Evolutionary conservation across 441 rosid species (phyloP).

Genomic region (Bruguiera hainesii): DNA sequence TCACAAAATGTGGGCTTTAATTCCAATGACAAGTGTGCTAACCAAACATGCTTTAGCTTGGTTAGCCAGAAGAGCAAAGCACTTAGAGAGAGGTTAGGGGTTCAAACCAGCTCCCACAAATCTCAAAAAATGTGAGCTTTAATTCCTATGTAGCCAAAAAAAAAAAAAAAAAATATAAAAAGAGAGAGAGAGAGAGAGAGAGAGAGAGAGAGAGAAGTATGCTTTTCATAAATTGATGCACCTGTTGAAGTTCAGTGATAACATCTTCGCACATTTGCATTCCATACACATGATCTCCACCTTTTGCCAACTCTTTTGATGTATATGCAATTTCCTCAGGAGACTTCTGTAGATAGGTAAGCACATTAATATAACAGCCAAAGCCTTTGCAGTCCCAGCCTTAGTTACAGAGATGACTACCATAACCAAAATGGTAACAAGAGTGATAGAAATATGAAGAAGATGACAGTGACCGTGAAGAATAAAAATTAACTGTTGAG

Average conservation of each 20-base stretch:
- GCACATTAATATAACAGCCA: conserved; percentile 21
- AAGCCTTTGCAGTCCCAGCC: conserved; percentile 2
- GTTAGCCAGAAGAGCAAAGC: too few relatives aligned
- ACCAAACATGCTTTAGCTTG: too few relatives aligned
- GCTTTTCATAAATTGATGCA: conserved; percentile 19
- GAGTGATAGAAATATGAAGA: not conserved
- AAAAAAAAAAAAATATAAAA: not conserved
- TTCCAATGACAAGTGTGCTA: too few relatives aligned
- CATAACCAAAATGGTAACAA: not conserved
- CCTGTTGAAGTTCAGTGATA: conserved; percentile 71
- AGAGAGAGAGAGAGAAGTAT: not conserved
- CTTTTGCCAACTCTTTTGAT: conserved; percentile 39
- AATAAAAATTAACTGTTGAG: not conserved
- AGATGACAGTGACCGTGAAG: not conserved
- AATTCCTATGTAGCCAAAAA: too few relatives aligned
- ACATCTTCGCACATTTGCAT: conserved; percentile 28
- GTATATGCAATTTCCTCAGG: conserved; percentile 38
- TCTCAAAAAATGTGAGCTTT: too few relatives aligned
- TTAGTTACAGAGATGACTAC: not conserved
- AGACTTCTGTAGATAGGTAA: conserved; percentile 40
- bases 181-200: too few relatives aligned
- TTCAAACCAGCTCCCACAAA: too few relatives aligned
- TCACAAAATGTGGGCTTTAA: too few relatives aligned
- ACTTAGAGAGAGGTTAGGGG: too few relatives aligned
- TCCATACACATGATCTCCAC: conserved; percentile 36